Conservation (phyloP, 1,284 basidiomycete genomes). For the Meripilus lineatus region DNA sequence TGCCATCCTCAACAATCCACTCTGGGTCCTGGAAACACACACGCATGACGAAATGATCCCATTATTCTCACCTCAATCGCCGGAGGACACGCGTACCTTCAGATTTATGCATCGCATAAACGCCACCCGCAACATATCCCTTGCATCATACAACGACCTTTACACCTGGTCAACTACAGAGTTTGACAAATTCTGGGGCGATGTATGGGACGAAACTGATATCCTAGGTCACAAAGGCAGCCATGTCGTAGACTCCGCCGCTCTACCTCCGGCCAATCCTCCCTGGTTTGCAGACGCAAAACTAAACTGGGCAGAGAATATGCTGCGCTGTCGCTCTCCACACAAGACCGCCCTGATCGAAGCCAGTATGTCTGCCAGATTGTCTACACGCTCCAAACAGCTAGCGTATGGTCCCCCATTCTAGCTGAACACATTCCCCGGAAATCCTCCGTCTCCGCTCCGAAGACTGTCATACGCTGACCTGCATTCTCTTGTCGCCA, state of each 20-base stretch:
- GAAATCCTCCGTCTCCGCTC: slow-evolving; percentile 35
- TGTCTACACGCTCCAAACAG: too few relatives aligned
- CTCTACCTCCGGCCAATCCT: slow-evolving; percentile 68
- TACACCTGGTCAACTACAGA: slow-evolving; percentile 67
- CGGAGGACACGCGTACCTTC: slow-evolving; percentile 46
- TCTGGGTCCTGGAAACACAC: slow-evolving; percentile 6
- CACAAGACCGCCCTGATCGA: slow-evolving; percentile 73
- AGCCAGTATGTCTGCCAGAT: slow-evolving; percentile 46
- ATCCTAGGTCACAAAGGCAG: slow-evolving; percentile 60
- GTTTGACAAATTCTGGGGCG: slow-evolving; percentile 67
- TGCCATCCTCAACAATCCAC: slow-evolving; percentile 9
- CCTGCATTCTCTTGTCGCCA: slow-evolving; percentile 58
- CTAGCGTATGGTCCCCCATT: too few relatives aligned
- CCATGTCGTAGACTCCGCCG: slow-evolving; percentile 56
- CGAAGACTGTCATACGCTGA: slow-evolving; percentile 54
- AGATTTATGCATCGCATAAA: slow-evolving; percentile 59
- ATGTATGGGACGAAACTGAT: slow-evolving; percentile 73
- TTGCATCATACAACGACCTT: slow-evolving; percentile 62
- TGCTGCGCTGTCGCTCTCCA: slow-evolving; percentile 56
- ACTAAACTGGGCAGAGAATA: slow-evolving; percentile 87
- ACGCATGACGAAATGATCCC: slow-evolving; percentile 13
- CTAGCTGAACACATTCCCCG: slow-evolving; percentile 54
- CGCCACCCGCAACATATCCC: slow-evolving; percentile 38
- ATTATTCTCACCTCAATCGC: slow-evolving; percentile 48
- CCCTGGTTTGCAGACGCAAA: slow-evolving; percentile 69